A percentile compares a stretch with the other conserved stretches of the same genome.
These are phyloP conservation scores for Aspergillus pseudoterreus DNA, from an alignment of 2,329 filamentous ascomycete genomes.

Conservation along the genomic window DNA sequence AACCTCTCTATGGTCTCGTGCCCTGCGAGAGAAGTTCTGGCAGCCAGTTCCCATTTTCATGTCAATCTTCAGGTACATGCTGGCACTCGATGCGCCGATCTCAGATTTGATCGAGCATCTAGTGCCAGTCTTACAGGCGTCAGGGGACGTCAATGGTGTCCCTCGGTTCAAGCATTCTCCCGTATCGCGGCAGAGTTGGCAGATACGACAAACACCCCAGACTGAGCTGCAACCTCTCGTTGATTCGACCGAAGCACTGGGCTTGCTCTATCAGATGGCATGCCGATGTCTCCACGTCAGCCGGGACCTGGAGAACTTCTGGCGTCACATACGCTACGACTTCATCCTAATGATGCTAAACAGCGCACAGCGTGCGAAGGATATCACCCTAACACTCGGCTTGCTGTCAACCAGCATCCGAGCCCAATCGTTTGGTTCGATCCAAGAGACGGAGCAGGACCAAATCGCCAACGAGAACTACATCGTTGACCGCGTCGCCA, in stretches of 20 bases:
- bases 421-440: constrained; percentile 52
- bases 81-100: constrained; percentile 37
- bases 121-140: constrained; percentile 38
- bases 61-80: constrained; percentile 37
- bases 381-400: constrained; percentile 53
- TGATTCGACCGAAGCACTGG: constrained; percentile 52
- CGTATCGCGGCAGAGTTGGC: constrained; percentile 38
- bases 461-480: constrained; percentile 42
- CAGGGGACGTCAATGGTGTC: constrained; percentile 53
- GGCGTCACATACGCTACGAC: constrained; percentile 54
- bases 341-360: constrained; percentile 59
- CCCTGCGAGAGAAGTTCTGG: constrained; percentile 52
- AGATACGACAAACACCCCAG: constrained; percentile 38
- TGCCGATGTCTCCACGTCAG: constrained; percentile 45
- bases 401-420: constrained; percentile 56
- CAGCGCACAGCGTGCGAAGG: constrained; percentile 53
- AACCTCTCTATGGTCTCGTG: constrained; percentile 53
- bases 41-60: constrained; percentile 41
- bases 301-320: constrained; percentile 47
- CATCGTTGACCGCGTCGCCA: constrained; percentile 56
- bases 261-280: constrained; percentile 52
- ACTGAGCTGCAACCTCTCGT: constrained; percentile 46
- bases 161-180: constrained; percentile 48
- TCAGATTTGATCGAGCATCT: constrained; percentile 36
- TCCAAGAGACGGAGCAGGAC: constrained; percentile 38